Base-by-base conservation (phyloP, 371 early-diverging fungal species). In the Funneliformis caledonium region DNA sequence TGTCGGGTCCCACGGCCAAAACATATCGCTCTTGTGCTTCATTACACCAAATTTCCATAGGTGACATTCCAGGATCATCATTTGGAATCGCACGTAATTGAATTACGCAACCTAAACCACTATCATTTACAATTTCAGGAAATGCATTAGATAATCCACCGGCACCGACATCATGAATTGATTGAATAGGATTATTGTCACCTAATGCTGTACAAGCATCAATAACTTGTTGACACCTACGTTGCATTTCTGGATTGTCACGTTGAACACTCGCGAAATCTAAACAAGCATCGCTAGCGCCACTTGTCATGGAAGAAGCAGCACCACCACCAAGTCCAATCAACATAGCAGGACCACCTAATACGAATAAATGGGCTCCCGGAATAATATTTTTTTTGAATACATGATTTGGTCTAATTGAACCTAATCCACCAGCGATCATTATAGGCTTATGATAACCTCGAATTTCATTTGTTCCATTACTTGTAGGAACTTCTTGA, bases 31-130 rank as follows among this genome's bases (percentile, higher is more conserved):
- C 99, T 87, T 98, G 99, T 60, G 96, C 92, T 86, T 98, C 99
- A 76, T 98, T 98, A 88, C 98, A 98, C 99, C 99, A 98, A 73
- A 98, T 96, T 82, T 97, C 98, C 99, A 98, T 97, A 45, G 99
- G 99, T 47, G 96, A 96, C 94, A 98, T 92, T 81, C 92, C 87
- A 22, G 92, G 90, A 82, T 98, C 99, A 82, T 95, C 97, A 79
- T 91, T 91, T 42, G 94, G 96, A 52, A 98, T 92, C 59, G 92
- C 89, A 65, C 98, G 95, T 42, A 98, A 86, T 85, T 97, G 94
- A 81, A 98, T 94, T 14, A 85, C 83, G 56, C 97, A 98, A 81
- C 99, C 99, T 22, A 96, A 90, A 68, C 92, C 93, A 81, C 94
- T 89, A 85, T 98, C 99, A 84, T 98, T 96, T 9, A 98, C 99